phyloP scores from a whole-genome alignment of 164 flowering plant species.

The Tetracentron sinense region DNA sequence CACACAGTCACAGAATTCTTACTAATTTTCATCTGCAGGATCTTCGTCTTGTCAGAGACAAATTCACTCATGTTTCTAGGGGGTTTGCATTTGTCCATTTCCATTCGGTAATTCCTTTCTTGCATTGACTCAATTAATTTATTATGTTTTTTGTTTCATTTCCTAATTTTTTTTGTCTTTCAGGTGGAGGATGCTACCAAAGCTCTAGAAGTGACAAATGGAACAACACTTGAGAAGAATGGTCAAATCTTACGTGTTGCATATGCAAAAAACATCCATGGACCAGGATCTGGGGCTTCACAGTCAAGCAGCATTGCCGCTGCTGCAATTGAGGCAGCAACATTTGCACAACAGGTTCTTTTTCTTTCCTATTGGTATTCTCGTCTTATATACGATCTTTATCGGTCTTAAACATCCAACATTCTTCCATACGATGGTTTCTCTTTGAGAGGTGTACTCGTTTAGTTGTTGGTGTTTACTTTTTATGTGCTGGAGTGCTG shows the following conservation, averaged over 20 bases:
- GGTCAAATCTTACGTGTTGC: slow-evolving; percentile 94
- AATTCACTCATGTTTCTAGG: slow-evolving; percentile 95
- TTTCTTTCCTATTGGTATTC: neutral
- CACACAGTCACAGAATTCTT: no score
- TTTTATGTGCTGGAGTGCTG: no score
- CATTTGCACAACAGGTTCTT: slow-evolving; percentile 96
- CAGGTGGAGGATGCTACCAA: slow-evolving; percentile 97
- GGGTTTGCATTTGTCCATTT: slow-evolving; percentile 99
- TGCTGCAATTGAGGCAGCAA: slow-evolving; percentile 99
- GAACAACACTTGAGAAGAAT: slow-evolving; percentile 90
- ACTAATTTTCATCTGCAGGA: slow-evolving; percentile 70
- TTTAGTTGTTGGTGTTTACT: no score
- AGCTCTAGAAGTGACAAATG: slow-evolving; percentile 95
- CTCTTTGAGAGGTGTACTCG: no score
- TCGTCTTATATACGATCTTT: neutral
- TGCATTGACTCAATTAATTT: neutral
- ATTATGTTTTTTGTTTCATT: neutral
- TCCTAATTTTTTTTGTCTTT: neutral
- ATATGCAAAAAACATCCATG: slow-evolving; percentile 93
- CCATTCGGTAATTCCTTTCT: slow-evolving; percentile 55
- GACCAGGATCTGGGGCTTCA: slow-evolving; percentile 62
- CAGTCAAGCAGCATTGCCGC: slow-evolving; percentile 98
- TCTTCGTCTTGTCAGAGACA: slow-evolving; percentile 97
- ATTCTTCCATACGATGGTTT: no score
- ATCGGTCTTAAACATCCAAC: no score